These are phyloP conservation scores for Retiboletus fuscus DNA, from an alignment of 1,284 basidiomycete species.

Conservation along the genomic window DNA sequence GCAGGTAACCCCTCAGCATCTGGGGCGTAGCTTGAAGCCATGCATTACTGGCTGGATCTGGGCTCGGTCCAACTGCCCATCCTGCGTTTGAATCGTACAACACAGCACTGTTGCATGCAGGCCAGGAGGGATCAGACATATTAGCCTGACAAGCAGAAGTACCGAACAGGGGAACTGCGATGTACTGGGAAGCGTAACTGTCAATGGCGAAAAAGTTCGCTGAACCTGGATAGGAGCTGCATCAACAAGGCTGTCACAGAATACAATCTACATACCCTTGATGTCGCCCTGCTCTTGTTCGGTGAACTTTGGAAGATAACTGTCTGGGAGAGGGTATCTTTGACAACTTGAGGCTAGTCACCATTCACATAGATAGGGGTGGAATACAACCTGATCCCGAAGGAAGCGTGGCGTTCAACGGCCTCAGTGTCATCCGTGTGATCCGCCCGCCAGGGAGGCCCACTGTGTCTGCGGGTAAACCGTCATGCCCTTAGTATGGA, in stretches of 20 bases:
- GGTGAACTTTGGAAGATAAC: slow-evolving; percentile 17
- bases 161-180: slow-evolving; percentile 56
- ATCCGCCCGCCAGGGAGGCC: slow-evolving; percentile 59
- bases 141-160: slow-evolving; percentile 55
- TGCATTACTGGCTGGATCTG: slow-evolving; percentile 51
- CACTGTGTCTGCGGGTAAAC: slow-evolving; percentile 42
- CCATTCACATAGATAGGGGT: slow-evolving; percentile 58
- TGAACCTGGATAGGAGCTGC: no score
- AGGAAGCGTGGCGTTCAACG: slow-evolving; percentile 60
- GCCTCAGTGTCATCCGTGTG: slow-evolving; percentile 57
- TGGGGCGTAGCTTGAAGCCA: slow-evolving; percentile 61
- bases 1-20: slow-evolving; percentile 51
- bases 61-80: slow-evolving; percentile 57
- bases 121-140: slow-evolving; percentile 57
- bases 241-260: no score
- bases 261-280: no score
- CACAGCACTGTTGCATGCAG: slow-evolving; percentile 54
- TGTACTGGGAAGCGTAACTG: slow-evolving; percentile 55
- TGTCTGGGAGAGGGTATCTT: slow-evolving; percentile 57
- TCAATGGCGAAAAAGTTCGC: slow-evolving; percentile 55
- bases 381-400: slow-evolving; percentile 59
- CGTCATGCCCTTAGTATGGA: neutral
- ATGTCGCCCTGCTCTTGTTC: no score
- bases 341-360: slow-evolving; percentile 62
- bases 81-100: slow-evolving; percentile 55